phyloP scores from a whole-genome alignment of 345 rosid genomes.

The Brassica carinata region DNA sequence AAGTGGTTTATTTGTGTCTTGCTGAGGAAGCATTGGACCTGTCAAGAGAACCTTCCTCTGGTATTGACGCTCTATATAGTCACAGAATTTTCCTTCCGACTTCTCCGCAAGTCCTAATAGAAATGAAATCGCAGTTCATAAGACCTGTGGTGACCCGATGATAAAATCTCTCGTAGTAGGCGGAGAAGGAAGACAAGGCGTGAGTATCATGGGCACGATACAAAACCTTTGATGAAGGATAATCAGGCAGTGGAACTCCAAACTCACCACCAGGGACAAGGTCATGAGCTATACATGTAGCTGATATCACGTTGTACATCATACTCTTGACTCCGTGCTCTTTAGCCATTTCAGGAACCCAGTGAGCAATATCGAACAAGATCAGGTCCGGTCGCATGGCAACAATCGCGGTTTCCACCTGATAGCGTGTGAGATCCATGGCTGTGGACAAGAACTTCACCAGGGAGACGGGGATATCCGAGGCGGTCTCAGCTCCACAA shows the following conservation, averaged over 20 bases:
- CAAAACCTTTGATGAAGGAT: conserved; percentile 31
- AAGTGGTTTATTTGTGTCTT: conserved; percentile 9
- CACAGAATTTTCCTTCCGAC: conserved; percentile 47
- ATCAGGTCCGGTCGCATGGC: conserved; percentile 32
- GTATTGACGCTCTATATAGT: conserved; percentile 23
- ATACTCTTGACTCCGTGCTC: conserved; percentile 9
- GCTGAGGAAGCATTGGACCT: conserved; percentile 44
- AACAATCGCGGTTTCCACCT: conserved; percentile 29
- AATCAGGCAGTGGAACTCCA: conserved; percentile 1
- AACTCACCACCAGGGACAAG: conserved; percentile 24
- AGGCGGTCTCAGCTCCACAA: conserved; percentile 37
- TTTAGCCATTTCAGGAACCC: conserved; percentile 33
- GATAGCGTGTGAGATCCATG: neutral
- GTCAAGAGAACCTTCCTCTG: conserved; percentile 37
- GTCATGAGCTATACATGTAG: conserved; percentile 9
- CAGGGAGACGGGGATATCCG: conserved; percentile 25
- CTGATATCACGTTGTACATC: neutral
- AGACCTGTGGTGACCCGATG: conserved; percentile 10
- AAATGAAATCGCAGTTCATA: conserved; percentile 42
- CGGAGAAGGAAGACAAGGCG: conserved; percentile 7
- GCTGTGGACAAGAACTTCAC: conserved; percentile 4
- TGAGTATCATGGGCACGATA: conserved; percentile 9
- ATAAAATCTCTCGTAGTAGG: conserved; percentile 17
- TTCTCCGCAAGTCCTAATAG: conserved; percentile 42
- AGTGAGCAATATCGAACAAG: conserved; percentile 35